These are phyloP conservation scores for Blastobotrys ciferrii DNA, from an alignment of 1,139 yeast species.

Conservation along the genomic window DNA sequence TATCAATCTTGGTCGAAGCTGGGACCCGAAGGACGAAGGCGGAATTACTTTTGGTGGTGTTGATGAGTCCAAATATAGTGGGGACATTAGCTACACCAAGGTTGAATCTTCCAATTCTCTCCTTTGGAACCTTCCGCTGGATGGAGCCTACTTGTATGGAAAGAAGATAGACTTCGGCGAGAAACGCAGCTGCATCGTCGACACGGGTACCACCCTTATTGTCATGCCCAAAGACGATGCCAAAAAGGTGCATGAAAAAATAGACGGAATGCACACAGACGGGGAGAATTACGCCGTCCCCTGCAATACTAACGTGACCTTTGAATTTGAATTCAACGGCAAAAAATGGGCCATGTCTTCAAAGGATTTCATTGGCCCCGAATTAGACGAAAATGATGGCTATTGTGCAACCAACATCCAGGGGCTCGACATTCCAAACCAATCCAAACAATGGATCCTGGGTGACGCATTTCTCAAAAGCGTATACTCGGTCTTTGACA, in stretches of 20 bases:
- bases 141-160: constrained; percentile 40
- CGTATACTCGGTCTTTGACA: constrained; percentile 60
- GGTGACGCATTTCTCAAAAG: constrained; percentile 61
- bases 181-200: constrained; percentile 51
- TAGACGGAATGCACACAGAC: constrained; percentile 49
- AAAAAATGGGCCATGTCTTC: constrained; percentile 48
- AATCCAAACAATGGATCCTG: constrained; percentile 44
- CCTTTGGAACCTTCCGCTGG: constrained; percentile 56
- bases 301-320: constrained; percentile 46
- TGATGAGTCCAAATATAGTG: constrained; percentile 42
- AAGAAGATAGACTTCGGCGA: constrained; percentile 37
- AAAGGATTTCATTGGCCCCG: constrained; percentile 48
- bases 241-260: constrained; percentile 49
- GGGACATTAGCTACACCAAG: constrained; percentile 45
- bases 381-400: constrained; percentile 44
- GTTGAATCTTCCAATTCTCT: constrained; percentile 41
- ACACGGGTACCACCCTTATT: constrained; percentile 66
- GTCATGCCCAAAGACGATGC: constrained; percentile 61
- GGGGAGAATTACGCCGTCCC: constrained; percentile 59
- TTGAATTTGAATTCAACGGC: constrained; percentile 46
- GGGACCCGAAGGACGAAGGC: constrained; percentile 42
- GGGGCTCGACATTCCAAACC: constrained; percentile 41
- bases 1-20: constrained; percentile 42
- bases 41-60: constrained; percentile 47
- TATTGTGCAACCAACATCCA: constrained; percentile 67